A percentile compares a stretch with the other conserved stretches of the same genome.
These are phyloP conservation scores for Geotrichum restrictum DNA, from an alignment of 1,139 yeast species.

Conservation along the genomic window DNA sequence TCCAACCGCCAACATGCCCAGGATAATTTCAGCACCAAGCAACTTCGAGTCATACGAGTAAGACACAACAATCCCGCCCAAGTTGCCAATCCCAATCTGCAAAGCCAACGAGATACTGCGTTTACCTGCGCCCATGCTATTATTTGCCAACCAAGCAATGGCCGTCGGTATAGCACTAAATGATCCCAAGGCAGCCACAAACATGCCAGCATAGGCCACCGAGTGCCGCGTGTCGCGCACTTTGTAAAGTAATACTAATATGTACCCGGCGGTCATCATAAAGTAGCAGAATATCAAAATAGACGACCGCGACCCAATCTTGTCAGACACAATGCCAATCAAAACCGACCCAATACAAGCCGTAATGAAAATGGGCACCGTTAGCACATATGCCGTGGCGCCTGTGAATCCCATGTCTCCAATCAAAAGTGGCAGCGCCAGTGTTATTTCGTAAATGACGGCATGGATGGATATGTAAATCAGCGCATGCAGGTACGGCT, in stretches of 20 bases:
- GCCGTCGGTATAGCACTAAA: constrained; percentile 41
- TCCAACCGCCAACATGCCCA: constrained; percentile 5
- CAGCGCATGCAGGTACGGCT: constrained; percentile 29
- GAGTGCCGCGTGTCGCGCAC: constrained; percentile 22
- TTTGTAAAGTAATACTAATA: constrained; percentile 32
- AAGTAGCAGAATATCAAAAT: constrained; percentile 34
- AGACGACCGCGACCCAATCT: constrained; percentile 38
- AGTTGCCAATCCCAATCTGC: constrained; percentile 43
- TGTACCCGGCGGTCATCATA: constrained; percentile 38
- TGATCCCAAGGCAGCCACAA: constrained; percentile 39
- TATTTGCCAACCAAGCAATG: constrained; percentile 43
- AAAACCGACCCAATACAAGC: constrained; percentile 37
- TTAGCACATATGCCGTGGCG: constrained; percentile 31
- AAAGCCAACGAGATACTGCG: constrained; percentile 44
- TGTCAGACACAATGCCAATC: constrained; percentile 38
- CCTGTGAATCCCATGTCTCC: constrained; percentile 33
- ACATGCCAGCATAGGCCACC: constrained; percentile 38
- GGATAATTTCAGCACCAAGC: constrained; percentile 4
- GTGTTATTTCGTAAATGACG: constrained; percentile 29
- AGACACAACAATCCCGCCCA: constrained; percentile 41
- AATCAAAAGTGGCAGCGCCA: constrained; percentile 39
- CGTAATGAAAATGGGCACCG: constrained; percentile 40
- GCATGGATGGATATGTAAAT: constrained; percentile 24
- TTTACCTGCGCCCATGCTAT: constrained; percentile 40
- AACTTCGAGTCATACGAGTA: constrained; percentile 5